Base-by-base conservation (phyloP, 2,329 filamentous ascomycete genomes). In the Ophiostoma pallidulum region DNA sequence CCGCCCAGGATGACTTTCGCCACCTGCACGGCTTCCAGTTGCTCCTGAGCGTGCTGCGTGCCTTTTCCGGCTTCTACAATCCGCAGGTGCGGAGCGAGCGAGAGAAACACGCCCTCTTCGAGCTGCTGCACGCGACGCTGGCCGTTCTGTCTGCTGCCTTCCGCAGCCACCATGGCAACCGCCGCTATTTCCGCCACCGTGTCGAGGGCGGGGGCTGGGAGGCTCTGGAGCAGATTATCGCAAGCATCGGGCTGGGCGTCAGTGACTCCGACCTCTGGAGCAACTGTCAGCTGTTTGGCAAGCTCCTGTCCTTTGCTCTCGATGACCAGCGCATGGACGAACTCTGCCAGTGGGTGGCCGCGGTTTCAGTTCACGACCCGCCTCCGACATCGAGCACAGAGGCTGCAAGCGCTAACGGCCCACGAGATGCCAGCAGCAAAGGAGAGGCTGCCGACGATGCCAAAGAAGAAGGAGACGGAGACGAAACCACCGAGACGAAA, bases 161-260 rank as follows among this genome's bases (percentile, higher is more conserved):
- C 54, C 77, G 80, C 46, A 80, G 80, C 39, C 89, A 97, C 63
- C 74, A 83, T 40, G 91, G 90, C 18, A 98, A 97, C 65, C 78
- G 83, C 59, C 79, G 86, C 56, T 96, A 91, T 68, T 97, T 97
- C 62, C 77, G 80, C 50, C 82, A 80, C 55, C 75, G 80, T 55
- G 79, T 94, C 26, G 77, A 86, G 50, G 81, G 78, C 19, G 85
- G 82, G 48, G 89, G 91, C 4, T 94, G 88, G 82, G 74, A 80
- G 54, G 77, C 80, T 8, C 63, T 96, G 47, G 82, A 92, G 59
- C 78, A 86, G 59, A 78, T 77, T 6, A 75, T 90, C 66, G 77
- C 76, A 52, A 80, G 78, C 62, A 80, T 82, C 62, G 78, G 84
- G 29, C 66, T 80, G 45, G 73, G 82, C 46, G 76, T 75, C 54